Base-by-base conservation (phyloP, 768 basidiomycete genomes). In the Tubosaeta sp. region DNA sequence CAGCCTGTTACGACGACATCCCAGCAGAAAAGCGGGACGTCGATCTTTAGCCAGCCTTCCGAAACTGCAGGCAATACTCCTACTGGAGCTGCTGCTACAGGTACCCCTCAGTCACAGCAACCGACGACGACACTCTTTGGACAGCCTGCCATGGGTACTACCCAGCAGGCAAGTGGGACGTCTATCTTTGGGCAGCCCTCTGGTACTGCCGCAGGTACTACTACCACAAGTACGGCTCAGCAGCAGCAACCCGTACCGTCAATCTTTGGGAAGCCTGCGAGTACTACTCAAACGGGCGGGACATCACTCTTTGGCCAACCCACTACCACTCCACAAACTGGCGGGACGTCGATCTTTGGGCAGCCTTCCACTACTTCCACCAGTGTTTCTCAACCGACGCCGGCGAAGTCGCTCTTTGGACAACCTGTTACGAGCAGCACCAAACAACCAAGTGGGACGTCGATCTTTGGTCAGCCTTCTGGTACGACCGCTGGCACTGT, bases 351-450 rank as follows among this genome's bases (percentile, higher is more conserved):
- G 17, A 43, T 29, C 14, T 51, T 45, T 44, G 50, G 49, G 33
- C 43, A 51, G 27, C 50, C 50, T 31, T 43, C 35, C 44, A 46
- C 19, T 26, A 29, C 45, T 26, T 34, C 34, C 12, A 38, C 50
- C 14, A 22, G 27, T 38, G 31, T 26, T 3, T 22, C 35, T 44
- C 10, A 43, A 31, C 69, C 68, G 35, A 67, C 67, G 51, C 55
- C 59, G 7, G 29, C 62, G 7, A 54, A 61, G 9, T 48, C 68
- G 2, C 25, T 69, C 3, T 74, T 76, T 37, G 61, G 63, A 6
- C 55, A 61, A 35, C 19, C 19, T 33, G 17, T 22, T 3, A 22
- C 45, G 5, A 34, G 17, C 22, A 35, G 4, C 25, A 22, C 33
- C 14, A 33, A 34, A 13, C 32, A 46, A 25, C 3, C 45, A n/a